Evolutionary conservation across 176 grass and related monocot species (phyloP), one percentile per base, ranked within the genome.

Genomic region (Phragmites australis): DNA sequence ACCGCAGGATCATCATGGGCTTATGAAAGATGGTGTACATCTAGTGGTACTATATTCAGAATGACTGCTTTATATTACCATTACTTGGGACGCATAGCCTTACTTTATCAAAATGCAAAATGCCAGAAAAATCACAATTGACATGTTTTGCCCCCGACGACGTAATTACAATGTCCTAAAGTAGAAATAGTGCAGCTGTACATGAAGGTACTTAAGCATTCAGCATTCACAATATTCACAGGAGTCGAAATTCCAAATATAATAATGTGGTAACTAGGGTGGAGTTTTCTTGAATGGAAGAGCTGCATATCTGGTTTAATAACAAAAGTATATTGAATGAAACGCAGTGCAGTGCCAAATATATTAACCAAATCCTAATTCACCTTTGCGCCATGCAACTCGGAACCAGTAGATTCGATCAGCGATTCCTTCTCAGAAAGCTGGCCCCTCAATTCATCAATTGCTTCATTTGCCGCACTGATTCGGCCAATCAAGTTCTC

Each of bases 351-450:
- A 32, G 22, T 34, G 11, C 21, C 44, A 57, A 75, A 73, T 21
- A 17, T 12, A 69, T 26, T 21, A 73, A 68, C 54, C 51, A 67
- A 39, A 77, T 66, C 47, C 15, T 2, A 83, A n/a, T 52, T 72
- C 86, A 99, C 97, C 88, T 99, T 93, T 53, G 93, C 85, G 68
- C 92, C 84, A 34, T 91, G 83, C 54, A 99, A 69, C 60, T 99
- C 87, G 0, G 90, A 91, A 77, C 87, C 92, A 86, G 93, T 72
- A 69, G 84, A 85, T 72, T 91, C 81, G 39, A 96, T 79, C 76
- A 91, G 14, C 0, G 49, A 73, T 78, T 99, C 97, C 77, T 93
- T 99, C 32, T 99, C 88, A 11, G 79, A 86, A 52, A 96, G 88
- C 68, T 87, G 97, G 53, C 67, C 56, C 65, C 81, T 94, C 85